Conservation (phyloP, 192 early-diverging fungal genomes). For the Piromyces sp. region DNA sequence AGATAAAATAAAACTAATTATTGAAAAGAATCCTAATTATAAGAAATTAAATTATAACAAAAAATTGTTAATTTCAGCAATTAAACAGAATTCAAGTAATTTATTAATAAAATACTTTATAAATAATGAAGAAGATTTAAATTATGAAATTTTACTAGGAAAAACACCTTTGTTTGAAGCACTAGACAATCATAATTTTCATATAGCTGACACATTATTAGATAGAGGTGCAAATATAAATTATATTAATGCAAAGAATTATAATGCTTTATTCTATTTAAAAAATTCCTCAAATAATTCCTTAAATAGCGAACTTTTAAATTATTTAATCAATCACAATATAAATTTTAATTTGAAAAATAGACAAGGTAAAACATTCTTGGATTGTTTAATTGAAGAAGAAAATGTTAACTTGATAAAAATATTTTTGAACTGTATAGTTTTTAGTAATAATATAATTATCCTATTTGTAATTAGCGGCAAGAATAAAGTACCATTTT, state of each 20-base stretch:
- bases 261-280: background rate
- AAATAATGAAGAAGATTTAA: background rate
- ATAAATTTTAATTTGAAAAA: background rate
- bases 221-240: background rate
- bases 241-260: background rate
- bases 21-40: background rate
- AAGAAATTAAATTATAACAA: background rate
- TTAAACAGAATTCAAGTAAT: background rate
- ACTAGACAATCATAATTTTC: background rate
- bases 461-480: background rate
- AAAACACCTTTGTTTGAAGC: background rate
- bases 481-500: background rate
- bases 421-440: background rate
- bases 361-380: background rate
- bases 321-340: background rate
- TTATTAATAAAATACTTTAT: background rate
- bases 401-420: background rate
- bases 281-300: background rate
- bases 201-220: background rate
- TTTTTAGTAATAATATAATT: background rate
- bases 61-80: background rate
- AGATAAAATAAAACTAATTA: background rate
- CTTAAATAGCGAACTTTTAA: background rate
- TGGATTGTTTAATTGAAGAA: background rate
- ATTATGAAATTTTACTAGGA: background rate